Base-by-base conservation (phyloP, 2,329 filamentous ascomycete genomes). In the Penicillium sp. region DNA sequence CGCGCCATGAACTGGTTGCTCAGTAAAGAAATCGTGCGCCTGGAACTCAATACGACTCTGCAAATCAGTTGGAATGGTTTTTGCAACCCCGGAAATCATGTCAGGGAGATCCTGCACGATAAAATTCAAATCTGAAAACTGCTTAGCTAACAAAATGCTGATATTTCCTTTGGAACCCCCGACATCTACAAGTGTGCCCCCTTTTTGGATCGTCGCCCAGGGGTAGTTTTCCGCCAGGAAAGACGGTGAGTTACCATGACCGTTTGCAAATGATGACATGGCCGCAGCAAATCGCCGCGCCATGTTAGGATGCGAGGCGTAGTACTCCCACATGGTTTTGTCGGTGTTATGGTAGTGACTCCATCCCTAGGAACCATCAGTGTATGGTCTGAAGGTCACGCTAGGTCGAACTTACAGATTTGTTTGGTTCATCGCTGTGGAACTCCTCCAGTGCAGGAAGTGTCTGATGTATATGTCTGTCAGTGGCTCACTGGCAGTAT, bases 91-190 rank as follows among this genome's bases (percentile, higher is more conserved):
- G 3, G 45, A 26, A 11, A 53, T 21, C 20, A 53, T 40, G 28
- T 75, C 65, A 8, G 70, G 66, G 11, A 80, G 68, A 59, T 81
- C 78, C 60, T 81, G 74, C 1, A 81, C 82, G 23, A 84, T 68
- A 64, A 84, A 83, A 54, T 73, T 75, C 63, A 83, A 75, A 45
- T 78, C 74, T 56, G 73, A 72, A 68, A 78, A 83, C 57, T 68
- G 70, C 59, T 72, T 72, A 2, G 81, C 83, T 50, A 86, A 69
- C 7, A 77, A 79, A 20, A 81, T 74, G 50, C 74, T 79, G n/a
- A 81, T 78, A 50, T 83, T 81, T 0, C 83, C 83, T 58, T 81
- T 78, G 28, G 79, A 81, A 3, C 83, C 83, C 12, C 83, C 83
- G 21, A 66, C 45, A 56, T 64, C 47, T 11, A 56, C 49, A 5